Evolutionary conservation across 768 basidiomycete species (phyloP), one percentile per base, ranked within the genome.

Genomic region (Xanthoconium stramineum): DNA sequence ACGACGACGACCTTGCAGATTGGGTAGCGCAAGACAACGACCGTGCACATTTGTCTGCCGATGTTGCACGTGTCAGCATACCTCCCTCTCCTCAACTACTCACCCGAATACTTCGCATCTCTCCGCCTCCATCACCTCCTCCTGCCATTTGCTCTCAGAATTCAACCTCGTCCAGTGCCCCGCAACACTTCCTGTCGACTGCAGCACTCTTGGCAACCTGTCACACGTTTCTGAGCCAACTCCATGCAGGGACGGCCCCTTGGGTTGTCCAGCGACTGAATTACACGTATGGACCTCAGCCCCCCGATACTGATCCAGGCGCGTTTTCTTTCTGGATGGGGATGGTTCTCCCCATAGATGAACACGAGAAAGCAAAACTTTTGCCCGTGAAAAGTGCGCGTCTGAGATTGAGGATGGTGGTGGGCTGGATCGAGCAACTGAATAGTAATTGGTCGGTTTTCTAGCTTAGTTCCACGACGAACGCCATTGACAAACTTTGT

Each of bases 181-280:
- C 50, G 17, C 57, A n/a, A 20, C 59, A 33, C 17, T 48, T 58
- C 8, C 56, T 63, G n/a, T 68, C 71, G 19, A 68, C 61, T 5
- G 32, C 64, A 6, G 45, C 52, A 50, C 71, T 81, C 47, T 78
- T 88, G 73, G 74, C 69, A 2, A 77, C 75, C 14, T 90, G 88
- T 64, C 78, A 79, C 44, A 72, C 74, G 6, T 90, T 90, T 65
- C 73, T 89, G 55, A 75, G 76, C 28, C 82, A 85, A 58, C 74
- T 89, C 11, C 71, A 81, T 53, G 75, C 75, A 3, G 91, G 92
- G 15, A 86, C 84, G 1, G 91, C 93, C 1, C 96, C 95, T 12
- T 98, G 96, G 95, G 86, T 98, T 36, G 85, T 92, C 3, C 92
- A 97, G 65, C 83, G 91, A 47, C 79, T 97, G 43, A 84, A 89